A percentile compares a stretch with the other conserved stretches of the same genome.
Evolutionary conservation across 768 basidiomycete genomes (phyloP).

Genomic region (Tylopilus sp.): DNA sequence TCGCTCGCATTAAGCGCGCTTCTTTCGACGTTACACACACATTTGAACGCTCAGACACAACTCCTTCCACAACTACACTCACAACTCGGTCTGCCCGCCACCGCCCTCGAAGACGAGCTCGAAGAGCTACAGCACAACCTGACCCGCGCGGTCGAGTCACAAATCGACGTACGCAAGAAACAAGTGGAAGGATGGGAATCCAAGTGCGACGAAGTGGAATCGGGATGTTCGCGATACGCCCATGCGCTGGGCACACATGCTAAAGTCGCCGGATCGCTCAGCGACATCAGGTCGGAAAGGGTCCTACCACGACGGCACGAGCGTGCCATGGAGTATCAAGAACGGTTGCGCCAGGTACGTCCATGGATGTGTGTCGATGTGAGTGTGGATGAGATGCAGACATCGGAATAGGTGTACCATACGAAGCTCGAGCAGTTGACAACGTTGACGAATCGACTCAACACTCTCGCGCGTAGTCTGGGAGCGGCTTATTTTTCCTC

Average conservation of each 20-base stretch:
- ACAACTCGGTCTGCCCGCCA: conserved; percentile 78
- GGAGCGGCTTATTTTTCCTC: conserved; percentile 54
- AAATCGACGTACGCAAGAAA: conserved; percentile 63
- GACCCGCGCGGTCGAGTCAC: conserved; percentile 68
- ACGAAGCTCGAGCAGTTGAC: conserved; percentile 74
- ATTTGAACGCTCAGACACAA: conserved; percentile 78
- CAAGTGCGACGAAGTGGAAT: conserved; percentile 60
- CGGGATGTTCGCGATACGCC: conserved; percentile 61
- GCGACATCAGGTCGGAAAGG: conserved; percentile 68
- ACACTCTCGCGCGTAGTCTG: conserved; percentile 53
- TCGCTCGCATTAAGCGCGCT: conserved; percentile 54
- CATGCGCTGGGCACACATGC: conserved; percentile 69
- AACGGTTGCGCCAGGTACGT: conserved; percentile 74
- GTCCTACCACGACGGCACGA: conserved; percentile 72
- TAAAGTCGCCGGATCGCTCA: conserved; percentile 60
- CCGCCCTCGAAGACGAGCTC: conserved; percentile 80
- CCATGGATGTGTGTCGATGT: background rate
- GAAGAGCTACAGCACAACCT: conserved; percentile 69
- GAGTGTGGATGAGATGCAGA: conserved; percentile 19
- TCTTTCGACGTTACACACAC: conserved; percentile 72
- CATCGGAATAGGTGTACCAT: conserved; percentile 54
- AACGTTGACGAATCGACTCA: conserved; percentile 66
- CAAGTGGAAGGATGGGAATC: conserved; percentile 76
- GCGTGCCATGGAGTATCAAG: conserved; percentile 64
- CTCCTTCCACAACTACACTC: conserved; percentile 78